phyloP scores from a whole-genome alignment of 768 basidiomycete genomes.

The Panaeolus papilionaceus region DNA sequence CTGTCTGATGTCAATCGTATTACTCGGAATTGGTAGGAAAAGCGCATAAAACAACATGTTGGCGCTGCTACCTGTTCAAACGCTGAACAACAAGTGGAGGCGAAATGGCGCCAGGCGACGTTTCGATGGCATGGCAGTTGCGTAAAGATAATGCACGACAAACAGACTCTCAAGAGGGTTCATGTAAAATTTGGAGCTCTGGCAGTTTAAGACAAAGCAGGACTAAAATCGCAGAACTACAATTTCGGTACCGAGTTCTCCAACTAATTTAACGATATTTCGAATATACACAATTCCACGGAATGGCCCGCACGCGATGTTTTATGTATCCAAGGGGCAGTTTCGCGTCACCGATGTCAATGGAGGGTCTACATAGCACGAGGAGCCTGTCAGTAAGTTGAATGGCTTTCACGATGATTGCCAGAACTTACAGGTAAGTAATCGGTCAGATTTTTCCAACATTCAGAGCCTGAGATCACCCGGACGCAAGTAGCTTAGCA shows the following conservation, averaged over 20 bases:
- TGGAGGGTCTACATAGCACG: neutral
- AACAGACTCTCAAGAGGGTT: neutral
- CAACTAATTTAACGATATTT: neutral
- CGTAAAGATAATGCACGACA: constrained; percentile 6
- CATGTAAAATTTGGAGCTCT: neutral
- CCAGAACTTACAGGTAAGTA: constrained; percentile 10
- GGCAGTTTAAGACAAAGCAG: neutral
- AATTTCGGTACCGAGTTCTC: constrained; percentile 2
- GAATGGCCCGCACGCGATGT: neutral
- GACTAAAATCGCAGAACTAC: neutral
- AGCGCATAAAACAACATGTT: neutral
- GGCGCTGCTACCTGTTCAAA: neutral
- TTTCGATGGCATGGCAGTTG: neutral
- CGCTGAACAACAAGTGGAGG: neutral
- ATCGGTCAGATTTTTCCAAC: constrained; percentile 9
- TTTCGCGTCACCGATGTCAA: constrained; percentile 1
- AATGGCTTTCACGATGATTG: constrained; percentile 2
- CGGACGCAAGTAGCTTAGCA: constrained; percentile 20
- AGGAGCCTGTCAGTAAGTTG: constrained; percentile 2
- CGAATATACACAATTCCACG: neutral
- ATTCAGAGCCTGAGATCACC: neutral
- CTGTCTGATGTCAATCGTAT: constrained; percentile 4
- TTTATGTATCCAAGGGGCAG: neutral
- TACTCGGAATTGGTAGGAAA: constrained; percentile 1
- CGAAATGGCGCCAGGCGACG: neutral